A percentile compares a stretch with the other conserved stretches of the same genome.
Conservation (phyloP, 2,329 filamentous ascomycete species). For the Fusarium virguliforme region DNA sequence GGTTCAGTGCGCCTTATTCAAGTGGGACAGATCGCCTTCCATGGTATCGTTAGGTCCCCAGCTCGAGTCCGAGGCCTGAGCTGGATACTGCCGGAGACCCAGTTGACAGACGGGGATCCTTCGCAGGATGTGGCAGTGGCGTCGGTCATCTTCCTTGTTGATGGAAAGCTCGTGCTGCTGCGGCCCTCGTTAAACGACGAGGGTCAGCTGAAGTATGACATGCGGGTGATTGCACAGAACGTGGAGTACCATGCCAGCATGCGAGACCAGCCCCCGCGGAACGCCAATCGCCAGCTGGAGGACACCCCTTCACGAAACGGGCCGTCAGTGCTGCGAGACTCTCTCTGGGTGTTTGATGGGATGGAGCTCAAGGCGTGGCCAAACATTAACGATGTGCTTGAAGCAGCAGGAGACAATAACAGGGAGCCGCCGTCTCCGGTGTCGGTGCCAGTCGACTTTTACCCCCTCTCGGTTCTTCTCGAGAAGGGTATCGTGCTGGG, state of each 20-base stretch:
- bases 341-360: conserved; percentile 95
- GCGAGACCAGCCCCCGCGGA: conserved; percentile 80
- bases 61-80: conserved; percentile 93
- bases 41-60: conserved; percentile 95
- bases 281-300: conserved; percentile 51
- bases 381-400: conserved; percentile 87
- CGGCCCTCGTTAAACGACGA: conserved; percentile 88
- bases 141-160: conserved; percentile 95
- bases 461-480: conserved; percentile 89
- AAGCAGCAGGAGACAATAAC: conserved; percentile 75
- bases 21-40: conserved; percentile 97
- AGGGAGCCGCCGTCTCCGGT: conserved; percentile 83
- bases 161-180: conserved; percentile 94
- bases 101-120: conserved; percentile 91
- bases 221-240: conserved; percentile 96
- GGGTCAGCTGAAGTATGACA: conserved; percentile 94
- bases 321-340: conserved; percentile 78
- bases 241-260: conserved; percentile 96
- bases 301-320: conserved; percentile 48
- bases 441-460: conserved; percentile 91
- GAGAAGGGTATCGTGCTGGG: conserved; percentile 92
- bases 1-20: conserved; percentile 84
- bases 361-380: conserved; percentile 89
- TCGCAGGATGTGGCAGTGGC: conserved; percentile 95
- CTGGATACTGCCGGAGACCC: conserved; percentile 94